These are phyloP conservation scores for Aspergillus sparsus DNA, from an alignment of 495 filamentous ascomycete species.

Conservation along the genomic window DNA sequence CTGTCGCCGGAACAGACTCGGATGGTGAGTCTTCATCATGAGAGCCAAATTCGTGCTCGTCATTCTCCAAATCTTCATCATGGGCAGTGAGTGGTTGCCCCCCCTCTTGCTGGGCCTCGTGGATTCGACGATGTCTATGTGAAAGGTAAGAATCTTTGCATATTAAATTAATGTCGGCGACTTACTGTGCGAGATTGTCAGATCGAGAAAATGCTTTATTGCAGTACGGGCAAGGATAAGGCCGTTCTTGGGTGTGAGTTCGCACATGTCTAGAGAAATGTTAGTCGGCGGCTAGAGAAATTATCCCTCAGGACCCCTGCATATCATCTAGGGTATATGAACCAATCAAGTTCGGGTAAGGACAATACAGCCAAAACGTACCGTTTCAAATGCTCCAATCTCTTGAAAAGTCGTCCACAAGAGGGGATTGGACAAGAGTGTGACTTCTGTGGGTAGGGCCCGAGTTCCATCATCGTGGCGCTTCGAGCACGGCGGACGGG, in stretches of 20 bases:
- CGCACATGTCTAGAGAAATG: constrained; percentile 80
- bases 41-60: constrained; percentile 70
- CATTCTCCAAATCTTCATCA: constrained; percentile 79
- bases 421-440: constrained; percentile 99
- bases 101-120: constrained; percentile 78
- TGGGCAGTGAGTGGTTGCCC: constrained; percentile 52
- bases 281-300: constrained; percentile 64
- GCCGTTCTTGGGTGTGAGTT: constrained; percentile 98
- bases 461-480: constrained; percentile 93
- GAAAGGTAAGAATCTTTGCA: constrained; percentile 4
- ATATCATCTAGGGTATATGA: constrained; percentile 18
- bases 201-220: constrained; percentile 98
- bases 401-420: constrained; percentile 96
- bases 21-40: constrained; percentile 68
- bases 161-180: constrained; percentile 17
- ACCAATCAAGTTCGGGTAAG: constrained; percentile 18
- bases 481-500: constrained; percentile 89
- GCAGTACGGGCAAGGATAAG: constrained; percentile 95
- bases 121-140: constrained; percentile 86
- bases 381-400: constrained; percentile 98
- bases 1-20: constrained; percentile 34
- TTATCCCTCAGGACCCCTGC: constrained; percentile 27
- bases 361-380: constrained; percentile 55
- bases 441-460: constrained; percentile 94
- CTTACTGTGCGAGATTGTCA: constrained; percentile 98